phyloP scores from a whole-genome alignment of 345 rosid genomes.

The Garcia nutans region DNA sequence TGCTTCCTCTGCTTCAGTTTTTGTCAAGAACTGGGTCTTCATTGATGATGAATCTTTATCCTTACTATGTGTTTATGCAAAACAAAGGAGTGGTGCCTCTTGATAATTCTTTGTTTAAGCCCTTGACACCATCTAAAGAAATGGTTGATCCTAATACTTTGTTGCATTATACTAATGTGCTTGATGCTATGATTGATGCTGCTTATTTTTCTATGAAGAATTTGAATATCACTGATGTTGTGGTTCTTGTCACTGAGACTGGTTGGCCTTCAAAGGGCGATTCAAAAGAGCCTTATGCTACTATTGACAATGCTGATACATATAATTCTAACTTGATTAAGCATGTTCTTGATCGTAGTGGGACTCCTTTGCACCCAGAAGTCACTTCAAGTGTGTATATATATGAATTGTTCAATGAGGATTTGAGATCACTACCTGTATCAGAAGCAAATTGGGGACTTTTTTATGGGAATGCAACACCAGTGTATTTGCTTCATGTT shows the following conservation, averaged over 20 bases:
- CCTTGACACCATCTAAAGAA: constrained; percentile 83
- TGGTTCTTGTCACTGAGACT: constrained; percentile 73
- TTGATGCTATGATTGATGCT: constrained; percentile 96
- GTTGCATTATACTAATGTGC: constrained; percentile 88
- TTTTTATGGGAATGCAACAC: constrained; percentile 74
- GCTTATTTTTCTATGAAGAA: constrained; percentile 91
- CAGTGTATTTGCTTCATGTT: constrained; percentile 85
- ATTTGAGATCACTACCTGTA: constrained; percentile 62
- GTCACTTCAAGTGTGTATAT: constrained; percentile 71
- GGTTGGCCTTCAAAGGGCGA: constrained; percentile 96
- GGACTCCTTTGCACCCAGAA: constrained; percentile 90
- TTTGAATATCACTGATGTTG: constrained; percentile 72
- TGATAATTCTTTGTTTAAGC: constrained; percentile 82
- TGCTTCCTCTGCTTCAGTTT: constrained; percentile 75
- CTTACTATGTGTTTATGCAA: constrained; percentile 94
- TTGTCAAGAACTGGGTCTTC: constrained; percentile 79
- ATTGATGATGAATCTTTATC: constrained; percentile 95
- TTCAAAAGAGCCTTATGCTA: constrained; percentile 82
- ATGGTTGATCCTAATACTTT: constrained; percentile 98
- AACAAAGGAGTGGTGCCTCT: constrained; percentile 95
- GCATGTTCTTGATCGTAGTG: constrained; percentile 73
- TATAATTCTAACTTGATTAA: constrained; percentile 89
- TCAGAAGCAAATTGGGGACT: constrained; percentile 95
- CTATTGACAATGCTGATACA: constrained; percentile 74
- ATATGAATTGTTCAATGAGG: constrained; percentile 92